These are phyloP conservation scores for Thymus quinquecostatus DNA, from an alignment of 257 asterid species.

Conservation along the genomic window DNA sequence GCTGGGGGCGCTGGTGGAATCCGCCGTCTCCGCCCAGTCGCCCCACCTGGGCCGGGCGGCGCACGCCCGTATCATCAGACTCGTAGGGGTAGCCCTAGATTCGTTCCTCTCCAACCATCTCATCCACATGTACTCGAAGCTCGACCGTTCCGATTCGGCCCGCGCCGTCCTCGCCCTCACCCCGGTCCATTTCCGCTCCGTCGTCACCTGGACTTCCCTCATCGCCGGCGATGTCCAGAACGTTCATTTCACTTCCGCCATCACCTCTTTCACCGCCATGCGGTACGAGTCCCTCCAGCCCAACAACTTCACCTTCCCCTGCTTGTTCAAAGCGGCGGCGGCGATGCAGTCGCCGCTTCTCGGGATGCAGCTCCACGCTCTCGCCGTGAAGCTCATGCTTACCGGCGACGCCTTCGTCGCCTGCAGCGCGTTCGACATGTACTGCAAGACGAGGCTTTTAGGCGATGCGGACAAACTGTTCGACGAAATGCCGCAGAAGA, in stretches of 20 bases:
- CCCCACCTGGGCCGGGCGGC: slow-evolving; percentile 63
- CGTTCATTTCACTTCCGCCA: slow-evolving; percentile 62
- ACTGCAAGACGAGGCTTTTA: slow-evolving; percentile 47
- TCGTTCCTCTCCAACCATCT: slow-evolving; percentile 75
- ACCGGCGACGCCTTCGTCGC: slow-evolving; percentile 68
- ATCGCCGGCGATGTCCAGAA: slow-evolving; percentile 84
- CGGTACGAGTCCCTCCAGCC: slow-evolving; percentile 66
- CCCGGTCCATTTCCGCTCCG: slow-evolving; percentile 65
- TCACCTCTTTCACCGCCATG: slow-evolving; percentile 57
- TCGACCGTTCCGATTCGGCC: slow-evolving; percentile 64
- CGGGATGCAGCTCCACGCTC: slow-evolving; percentile 72
- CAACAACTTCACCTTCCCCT: slow-evolving; percentile 86
- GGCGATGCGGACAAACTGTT: slow-evolving; percentile 63
- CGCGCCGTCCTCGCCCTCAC: slow-evolving; percentile 53
- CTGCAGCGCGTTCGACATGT: slow-evolving; percentile 86
- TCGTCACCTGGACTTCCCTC: slow-evolving; percentile 88
- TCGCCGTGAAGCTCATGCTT: slow-evolving; percentile 53
- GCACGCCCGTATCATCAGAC: slow-evolving; percentile 61
- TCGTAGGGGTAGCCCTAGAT: slow-evolving; percentile 46
- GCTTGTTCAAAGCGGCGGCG: slow-evolving; percentile 77
- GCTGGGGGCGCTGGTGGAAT: slow-evolving; percentile 61
- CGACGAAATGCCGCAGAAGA: slow-evolving; percentile 71
- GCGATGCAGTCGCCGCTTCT: slow-evolving; percentile 45
- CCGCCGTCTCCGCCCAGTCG: slow-evolving; percentile 62
- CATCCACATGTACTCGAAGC: slow-evolving; percentile 88